Base-by-base conservation (phyloP, 2,329 filamentous ascomycete genomes). In the Claviceps quebecensis region DNA sequence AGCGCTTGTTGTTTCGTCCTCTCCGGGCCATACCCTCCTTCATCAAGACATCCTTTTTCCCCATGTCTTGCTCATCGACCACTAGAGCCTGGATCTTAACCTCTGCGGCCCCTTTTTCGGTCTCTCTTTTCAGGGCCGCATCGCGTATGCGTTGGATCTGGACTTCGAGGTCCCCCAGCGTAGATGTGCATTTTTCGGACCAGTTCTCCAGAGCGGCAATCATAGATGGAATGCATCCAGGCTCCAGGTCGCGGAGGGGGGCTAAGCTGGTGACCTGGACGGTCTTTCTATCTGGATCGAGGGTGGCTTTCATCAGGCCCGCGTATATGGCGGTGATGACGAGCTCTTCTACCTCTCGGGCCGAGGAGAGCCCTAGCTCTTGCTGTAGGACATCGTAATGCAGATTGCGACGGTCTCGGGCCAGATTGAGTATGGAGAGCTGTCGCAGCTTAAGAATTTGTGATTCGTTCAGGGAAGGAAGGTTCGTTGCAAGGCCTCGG, bases 361-460 rank as follows among this genome's bases (percentile, higher is more conserved):
- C 64, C 37, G 77, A 79, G 34, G 76, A 62, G 16, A 97, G 80
- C 51, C 76, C 79, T 45, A 98, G 80, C 0, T 77, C 73, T 6
- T 65, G 57, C 60, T 83, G 79, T 22, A 97, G 80, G 36, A 77
- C 72, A 19, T 72, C 63, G 69, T 98, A 98, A 49, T 78, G 84
- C 23, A 97, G 81, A 61, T 81, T 79, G 51, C 71, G 67, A 46
- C 77, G 74, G 56, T 84, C 78, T 54, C 80, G 77, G 53, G 87
- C 84, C 54, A 96, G 81, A 0, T 87, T 84, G 45, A 98, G 76
- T 55, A 98, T 80, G 19, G 89, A 88, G 40, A 98, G 84, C 63
- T 96, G 87, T 50, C 88, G 86, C 44, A 98, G 85, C 71, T 98
- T 98, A 56, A 83, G 77, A 44, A 75, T 70, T 71, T 98, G 93